Conservation (phyloP, 1,284 basidiomycete species). For the Crucibulum cyathiforme region DNA sequence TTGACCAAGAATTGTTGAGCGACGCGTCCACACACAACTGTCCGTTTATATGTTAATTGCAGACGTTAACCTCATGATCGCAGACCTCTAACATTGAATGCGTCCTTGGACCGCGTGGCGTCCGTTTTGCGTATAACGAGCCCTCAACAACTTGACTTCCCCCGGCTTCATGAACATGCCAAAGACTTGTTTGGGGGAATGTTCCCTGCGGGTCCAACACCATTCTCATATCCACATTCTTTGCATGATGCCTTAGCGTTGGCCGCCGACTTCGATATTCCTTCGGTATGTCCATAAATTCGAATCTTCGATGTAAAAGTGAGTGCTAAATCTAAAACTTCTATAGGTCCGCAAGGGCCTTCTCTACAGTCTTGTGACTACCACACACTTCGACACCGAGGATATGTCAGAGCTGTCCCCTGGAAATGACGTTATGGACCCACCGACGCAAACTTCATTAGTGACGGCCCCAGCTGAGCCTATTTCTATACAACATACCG, state of each 20-base stretch:
- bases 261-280: conserved; percentile 49
- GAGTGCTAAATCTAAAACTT: not conserved
- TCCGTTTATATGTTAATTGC: not conserved
- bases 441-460: not conserved
- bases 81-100: conserved; percentile 51
- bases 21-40: not conserved
- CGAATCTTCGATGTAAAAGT: not conserved
- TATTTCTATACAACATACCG: not conserved
- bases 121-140: conserved; percentile 62
- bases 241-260: conserved; percentile 59
- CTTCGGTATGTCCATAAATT: conserved; percentile 43
- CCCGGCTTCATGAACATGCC: conserved; percentile 53
- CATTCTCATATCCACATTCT: conserved; percentile 43
- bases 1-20: too few relatives aligned
- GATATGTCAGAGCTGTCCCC: conserved; percentile 12
- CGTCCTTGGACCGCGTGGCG: conserved; percentile 51
- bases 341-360: conserved; percentile 64
- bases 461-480: not conserved
- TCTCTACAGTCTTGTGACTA: conserved; percentile 65
- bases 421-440: conserved; percentile 2
- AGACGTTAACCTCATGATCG: conserved; percentile 6
- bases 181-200: conserved; percentile 45
- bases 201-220: conserved; percentile 49
- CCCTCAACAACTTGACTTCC: conserved; percentile 59
- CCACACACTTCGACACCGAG: conserved; percentile 55